Evolutionary conservation across 73 alveolate species (phyloP), one percentile per base, ranked within the genome.

Genomic region (Blepharisma japonicum): DNA sequence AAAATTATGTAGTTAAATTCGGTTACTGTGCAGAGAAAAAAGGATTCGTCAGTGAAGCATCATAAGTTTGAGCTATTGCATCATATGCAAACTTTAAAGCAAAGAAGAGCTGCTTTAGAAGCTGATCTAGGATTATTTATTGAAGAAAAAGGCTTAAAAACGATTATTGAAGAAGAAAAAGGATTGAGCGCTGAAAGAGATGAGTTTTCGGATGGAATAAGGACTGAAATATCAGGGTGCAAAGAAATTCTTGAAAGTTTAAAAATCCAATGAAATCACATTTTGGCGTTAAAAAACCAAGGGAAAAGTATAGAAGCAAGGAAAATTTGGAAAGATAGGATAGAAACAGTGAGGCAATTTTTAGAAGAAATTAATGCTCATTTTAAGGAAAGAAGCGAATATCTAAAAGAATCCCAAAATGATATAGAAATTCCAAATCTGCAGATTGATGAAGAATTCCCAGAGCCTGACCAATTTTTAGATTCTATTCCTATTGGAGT

Each of bases 401-500:
- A 14, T 61, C 47, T 61, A 18, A 14, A 14, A 61, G 14, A 8
- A 18, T n/a, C 14, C 5, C 14, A 18, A 8, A 11, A 8, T 18
- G 74, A 61, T 14, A 25, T 14, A 2, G 50, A n/a, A 2, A 14
- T 61, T 0, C 14, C 47, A 8, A 61, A 18, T 20, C 18, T 9
- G 23, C 47, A 61, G 23, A 25, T 9, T 1, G 18, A 11, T n/a
- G 74, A 61, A 20, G 14, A 61, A 20, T 32, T 3, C 0, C 42
- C 42, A 32, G 74, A 61, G 5, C 23, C n/a, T 53, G 74, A 61
- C 5, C n/a, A 14, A 14, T 61, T 61, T 61, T 61, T 61, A 61
- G 46, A 18, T 1, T 2, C 14, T 25, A n/a, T 61, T 61, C 74
- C 74, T 20, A 18, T 9, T 61, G 47, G 23, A 14, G 50, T 61